These are phyloP conservation scores for Apophysomyces sp. DNA, from an alignment of 371 early-diverging fungal genomes.

Conservation along the genomic window DNA sequence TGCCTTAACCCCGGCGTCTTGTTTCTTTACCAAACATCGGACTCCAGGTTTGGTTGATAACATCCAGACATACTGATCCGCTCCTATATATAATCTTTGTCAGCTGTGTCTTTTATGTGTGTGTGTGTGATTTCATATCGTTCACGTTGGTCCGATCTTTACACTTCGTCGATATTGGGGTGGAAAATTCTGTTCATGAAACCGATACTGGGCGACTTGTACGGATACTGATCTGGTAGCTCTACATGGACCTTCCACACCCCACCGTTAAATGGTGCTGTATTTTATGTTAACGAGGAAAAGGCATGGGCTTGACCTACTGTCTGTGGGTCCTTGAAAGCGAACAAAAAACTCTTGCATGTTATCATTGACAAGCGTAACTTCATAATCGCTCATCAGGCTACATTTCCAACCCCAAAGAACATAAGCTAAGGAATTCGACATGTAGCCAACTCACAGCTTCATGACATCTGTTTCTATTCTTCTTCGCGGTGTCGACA, in stretches of 20 bases:
- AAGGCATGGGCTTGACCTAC: constrained; percentile 53
- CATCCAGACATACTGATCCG: constrained; percentile 99
- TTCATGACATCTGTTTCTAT: constrained; percentile 99
- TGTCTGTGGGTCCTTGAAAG: constrained; percentile 93
- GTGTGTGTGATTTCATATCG: too few species aligned
- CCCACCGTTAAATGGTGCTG: constrained; percentile 94
- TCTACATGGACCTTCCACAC: constrained; percentile 98
- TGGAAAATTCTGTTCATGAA: constrained; percentile 99
- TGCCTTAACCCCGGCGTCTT: background rate
- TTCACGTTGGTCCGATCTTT: background rate
- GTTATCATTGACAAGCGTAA: constrained; percentile 96
- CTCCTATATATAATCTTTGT: constrained; percentile 61
- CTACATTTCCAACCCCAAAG: constrained; percentile 47
- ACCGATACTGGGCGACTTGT: constrained; percentile 99
- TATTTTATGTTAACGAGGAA: background rate
- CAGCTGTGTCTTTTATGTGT: background rate
- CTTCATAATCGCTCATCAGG: constrained; percentile 98
- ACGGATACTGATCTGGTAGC: constrained; percentile 99
- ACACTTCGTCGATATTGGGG: constrained; percentile 99
- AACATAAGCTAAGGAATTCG: background rate
- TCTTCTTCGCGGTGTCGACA: constrained; percentile 90
- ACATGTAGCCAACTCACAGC: constrained; percentile 63
- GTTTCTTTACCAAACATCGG: constrained; percentile 95
- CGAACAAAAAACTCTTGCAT: constrained; percentile 98
- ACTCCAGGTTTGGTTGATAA: constrained; percentile 99